Percentiles rank a stretch among this genome's conserved stretches.
phyloP scores from a whole-genome alignment of 2,329 filamentous ascomycete species.

The Cytospora piceicola region DNA sequence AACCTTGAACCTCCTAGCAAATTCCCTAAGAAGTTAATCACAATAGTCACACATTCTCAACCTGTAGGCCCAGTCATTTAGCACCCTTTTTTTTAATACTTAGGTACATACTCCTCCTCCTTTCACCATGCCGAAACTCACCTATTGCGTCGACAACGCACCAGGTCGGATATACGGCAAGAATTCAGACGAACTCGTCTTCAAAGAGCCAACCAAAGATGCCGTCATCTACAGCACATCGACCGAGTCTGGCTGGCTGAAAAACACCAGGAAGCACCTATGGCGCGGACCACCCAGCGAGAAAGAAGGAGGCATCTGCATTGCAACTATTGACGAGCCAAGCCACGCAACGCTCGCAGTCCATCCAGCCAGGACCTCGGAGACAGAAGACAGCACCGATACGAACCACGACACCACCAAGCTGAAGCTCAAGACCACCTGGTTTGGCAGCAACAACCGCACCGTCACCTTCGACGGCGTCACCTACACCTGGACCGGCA shows the following conservation, averaged over 20 bases:
- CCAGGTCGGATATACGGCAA: slow-evolving; percentile 28
- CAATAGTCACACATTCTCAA: too few relatives aligned
- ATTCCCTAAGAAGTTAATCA: too few relatives aligned
- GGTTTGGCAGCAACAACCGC: slow-evolving; percentile 25
- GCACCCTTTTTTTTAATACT: too few relatives aligned
- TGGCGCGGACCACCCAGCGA: slow-evolving; percentile 26
- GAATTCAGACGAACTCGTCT: slow-evolving; percentile 29
- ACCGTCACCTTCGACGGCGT: slow-evolving; percentile 22
- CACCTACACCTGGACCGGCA: slow-evolving; percentile 29
- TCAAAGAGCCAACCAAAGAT: slow-evolving; percentile 27
- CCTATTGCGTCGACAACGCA: slow-evolving; percentile 24
- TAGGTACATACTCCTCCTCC: neutral
- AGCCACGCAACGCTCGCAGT: slow-evolving; percentile 22
- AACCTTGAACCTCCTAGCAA: too few relatives aligned
- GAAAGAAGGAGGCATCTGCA: slow-evolving; percentile 27
- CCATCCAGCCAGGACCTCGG: slow-evolving; percentile 19
- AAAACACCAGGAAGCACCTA: slow-evolving; percentile 26
- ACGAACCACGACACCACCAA: slow-evolving; percentile 9
- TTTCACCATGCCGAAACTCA: slow-evolving; percentile 22
- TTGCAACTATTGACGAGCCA: slow-evolving; percentile 29
- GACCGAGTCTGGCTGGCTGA: slow-evolving; percentile 17
- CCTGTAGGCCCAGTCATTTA: too few relatives aligned
- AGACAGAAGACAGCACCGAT: slow-evolving; percentile 1
- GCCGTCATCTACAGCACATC: slow-evolving; percentile 30
- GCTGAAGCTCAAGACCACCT: slow-evolving; percentile 27